Conservation (phyloP, 2,329 filamentous ascomycete species). For the Fusarium stilboides region DNA sequence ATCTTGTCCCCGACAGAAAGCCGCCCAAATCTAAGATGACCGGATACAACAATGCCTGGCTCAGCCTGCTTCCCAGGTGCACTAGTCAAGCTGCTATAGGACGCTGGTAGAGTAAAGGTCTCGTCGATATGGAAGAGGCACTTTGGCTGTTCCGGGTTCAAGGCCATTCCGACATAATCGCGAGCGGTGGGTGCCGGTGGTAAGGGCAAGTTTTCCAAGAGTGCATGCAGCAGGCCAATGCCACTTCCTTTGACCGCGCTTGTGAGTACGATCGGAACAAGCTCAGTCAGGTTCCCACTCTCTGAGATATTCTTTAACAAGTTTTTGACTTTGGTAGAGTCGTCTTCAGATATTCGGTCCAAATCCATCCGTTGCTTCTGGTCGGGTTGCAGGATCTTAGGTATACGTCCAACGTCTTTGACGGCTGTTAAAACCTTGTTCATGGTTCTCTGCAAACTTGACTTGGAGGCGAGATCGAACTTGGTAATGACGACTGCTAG, state of each 20-base stretch:
- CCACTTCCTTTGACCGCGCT: slow-evolving; percentile 89
- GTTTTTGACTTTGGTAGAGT: slow-evolving; percentile 71
- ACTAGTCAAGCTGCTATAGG: slow-evolving; percentile 59
- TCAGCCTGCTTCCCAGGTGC: slow-evolving; percentile 51
- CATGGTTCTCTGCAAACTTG: slow-evolving; percentile 78
- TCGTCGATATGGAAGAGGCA: slow-evolving; percentile 93
- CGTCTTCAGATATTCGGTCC: slow-evolving; percentile 68
- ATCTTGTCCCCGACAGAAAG: slow-evolving; percentile 85
- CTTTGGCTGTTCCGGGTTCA: slow-evolving; percentile 72
- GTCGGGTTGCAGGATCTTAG: slow-evolving; percentile 78
- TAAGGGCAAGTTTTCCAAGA: slow-evolving; percentile 83
- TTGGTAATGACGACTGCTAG: slow-evolving; percentile 91
- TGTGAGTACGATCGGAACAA: slow-evolving; percentile 89
- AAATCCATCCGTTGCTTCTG: slow-evolving; percentile 66
- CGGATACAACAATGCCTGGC: slow-evolving; percentile 83
- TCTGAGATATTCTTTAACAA: slow-evolving; percentile 67
- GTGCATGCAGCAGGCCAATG: slow-evolving; percentile 84
- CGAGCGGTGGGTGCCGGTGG: slow-evolving; percentile 68
- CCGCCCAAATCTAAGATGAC: slow-evolving; percentile 84
- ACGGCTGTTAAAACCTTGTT: slow-evolving; percentile 81
- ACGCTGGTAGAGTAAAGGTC: slow-evolving; percentile 81
- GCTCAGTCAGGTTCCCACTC: slow-evolving; percentile 59
- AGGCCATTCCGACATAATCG: slow-evolving; percentile 68
- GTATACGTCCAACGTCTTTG: slow-evolving; percentile 81
- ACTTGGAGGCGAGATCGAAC: slow-evolving; percentile 85